Evolutionary conservation across 2,329 filamentous ascomycete species (phyloP).

Genomic region (Ophiostoma piceae): DNA sequence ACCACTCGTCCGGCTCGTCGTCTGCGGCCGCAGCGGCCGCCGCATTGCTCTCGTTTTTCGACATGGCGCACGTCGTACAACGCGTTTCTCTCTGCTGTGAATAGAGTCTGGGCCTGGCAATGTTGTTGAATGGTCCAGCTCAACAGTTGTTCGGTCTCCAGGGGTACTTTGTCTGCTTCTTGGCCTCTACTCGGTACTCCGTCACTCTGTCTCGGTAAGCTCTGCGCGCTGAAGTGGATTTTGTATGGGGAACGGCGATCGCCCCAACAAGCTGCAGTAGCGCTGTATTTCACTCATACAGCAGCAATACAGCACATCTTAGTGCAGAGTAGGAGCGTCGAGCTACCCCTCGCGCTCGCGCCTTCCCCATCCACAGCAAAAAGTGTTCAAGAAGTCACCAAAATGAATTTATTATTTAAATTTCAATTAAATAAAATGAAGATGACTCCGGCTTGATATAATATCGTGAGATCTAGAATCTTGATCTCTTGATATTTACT

Average conservation of each 20-base stretch:
- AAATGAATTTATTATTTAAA: background rate
- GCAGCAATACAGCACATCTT: background rate
- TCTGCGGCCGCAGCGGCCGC: conserved; percentile 40
- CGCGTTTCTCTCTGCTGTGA: background rate
- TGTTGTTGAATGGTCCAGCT: background rate
- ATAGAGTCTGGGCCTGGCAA: background rate
- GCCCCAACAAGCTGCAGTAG: background rate
- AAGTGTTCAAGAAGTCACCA: background rate
- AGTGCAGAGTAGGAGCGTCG: background rate
- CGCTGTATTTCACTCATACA: background rate
- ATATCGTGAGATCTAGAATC: background rate
- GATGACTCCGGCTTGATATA: background rate
- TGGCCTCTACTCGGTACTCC: background rate
- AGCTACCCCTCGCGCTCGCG: background rate
- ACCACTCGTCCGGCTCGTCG: conserved; percentile 96
- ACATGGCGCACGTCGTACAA: conserved; percentile 40
- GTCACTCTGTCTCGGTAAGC: background rate
- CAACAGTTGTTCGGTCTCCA: conserved; percentile 4
- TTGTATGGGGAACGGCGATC: background rate
- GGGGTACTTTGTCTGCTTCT: background rate
- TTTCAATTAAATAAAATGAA: background rate
- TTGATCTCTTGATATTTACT: background rate
- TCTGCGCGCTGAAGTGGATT: background rate
- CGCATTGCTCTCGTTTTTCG: conserved; percentile 48
- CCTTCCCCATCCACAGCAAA: background rate